A percentile compares a stretch with the other conserved stretches of the same genome.
phyloP scores from a whole-genome alignment of 1,284 basidiomycete species.

The Caloboletus firmus region DNA sequence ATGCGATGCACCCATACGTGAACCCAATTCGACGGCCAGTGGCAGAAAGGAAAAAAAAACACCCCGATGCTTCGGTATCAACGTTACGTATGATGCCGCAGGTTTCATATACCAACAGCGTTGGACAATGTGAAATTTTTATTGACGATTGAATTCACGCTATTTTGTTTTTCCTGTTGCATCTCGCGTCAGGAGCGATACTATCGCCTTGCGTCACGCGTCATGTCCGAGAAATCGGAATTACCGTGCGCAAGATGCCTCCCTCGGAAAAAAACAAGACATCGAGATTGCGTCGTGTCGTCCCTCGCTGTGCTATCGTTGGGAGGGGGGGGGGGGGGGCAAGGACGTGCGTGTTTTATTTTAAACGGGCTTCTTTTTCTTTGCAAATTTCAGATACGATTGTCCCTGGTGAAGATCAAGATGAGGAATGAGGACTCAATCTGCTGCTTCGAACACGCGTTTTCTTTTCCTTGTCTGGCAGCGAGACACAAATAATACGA shows the following conservation, averaged over 20 bases:
- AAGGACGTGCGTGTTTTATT: not conserved
- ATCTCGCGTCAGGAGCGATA: not conserved
- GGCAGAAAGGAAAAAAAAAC: no score
- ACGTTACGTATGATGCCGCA: no score
- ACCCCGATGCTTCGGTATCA: no score
- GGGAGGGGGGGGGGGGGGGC: not conserved
- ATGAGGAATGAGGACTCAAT: not conserved
- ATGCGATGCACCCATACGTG: constrained; percentile 6
- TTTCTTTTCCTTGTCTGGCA: no score
- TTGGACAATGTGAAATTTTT: constrained; percentile 5
- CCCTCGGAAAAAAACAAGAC: constrained; percentile 38
- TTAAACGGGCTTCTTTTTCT: not conserved
- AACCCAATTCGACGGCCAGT: not conserved
- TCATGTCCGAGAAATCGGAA: not conserved
- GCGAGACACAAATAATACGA: not conserved
- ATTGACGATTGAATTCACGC: not conserved
- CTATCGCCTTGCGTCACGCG: no score
- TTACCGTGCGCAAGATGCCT: not conserved
- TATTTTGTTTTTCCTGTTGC: not conserved
- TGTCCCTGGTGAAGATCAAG: no score
- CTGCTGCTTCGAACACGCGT: not conserved
- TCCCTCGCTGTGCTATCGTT: constrained; percentile 13
- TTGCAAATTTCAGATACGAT: constrained; percentile 10
- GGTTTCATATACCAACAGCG: constrained; percentile 44
- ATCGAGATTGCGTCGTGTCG: no score